Evolutionary conservation across 2,329 filamentous ascomycete species (phyloP), one percentile per base, ranked within the genome.

Genomic region (Diaporthe humulicola): DNA sequence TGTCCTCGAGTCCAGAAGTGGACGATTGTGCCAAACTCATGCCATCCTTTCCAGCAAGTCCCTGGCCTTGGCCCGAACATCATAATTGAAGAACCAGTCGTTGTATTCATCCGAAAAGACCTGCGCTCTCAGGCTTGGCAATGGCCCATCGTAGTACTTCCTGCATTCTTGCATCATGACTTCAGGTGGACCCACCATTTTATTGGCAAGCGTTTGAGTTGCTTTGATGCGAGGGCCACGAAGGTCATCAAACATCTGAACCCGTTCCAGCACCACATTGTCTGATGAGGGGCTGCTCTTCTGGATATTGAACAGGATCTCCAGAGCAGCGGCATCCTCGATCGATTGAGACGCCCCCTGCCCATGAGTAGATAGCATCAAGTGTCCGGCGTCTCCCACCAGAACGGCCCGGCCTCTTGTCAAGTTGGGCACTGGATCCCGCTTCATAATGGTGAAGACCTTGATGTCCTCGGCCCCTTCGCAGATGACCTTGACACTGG

Each of bases 201-300:
- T 66, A 50, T 66, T 66, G 28, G 60, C 48, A n/a, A 66, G 60
- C 9, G 42, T 66, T 28, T 66, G 60, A 17, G 42, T 66, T n/a
- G 60, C 60, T 17, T 66, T 66, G 60, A 66, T 9, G 28, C 60
- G 60, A 50, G 60, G 60, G 28, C 60, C 60, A n/a, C 60, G 60
- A 15, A 66, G 60, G 25, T 66, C 60, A 33, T 33, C 60, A 66
- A 66, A 66, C 60, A 66, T 66, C 60, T 66, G 60, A 33, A 66
- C 60, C 40, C 60, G 60, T 17, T 66, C 60, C 40, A 66, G 36
- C 5, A 66, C 60, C 28, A n/a, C 28, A 12, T 48, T 48, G 17
- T 66, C 40, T n/a, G 42, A n/a, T 15, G 40, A 48, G 17, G 8
- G 19, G 40, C 10, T 36, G 60, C 19, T 33, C 42, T 48, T 40